phyloP scores from a whole-genome alignment of 768 basidiomycete genomes.

The Pleurotus ostreatus region DNA sequence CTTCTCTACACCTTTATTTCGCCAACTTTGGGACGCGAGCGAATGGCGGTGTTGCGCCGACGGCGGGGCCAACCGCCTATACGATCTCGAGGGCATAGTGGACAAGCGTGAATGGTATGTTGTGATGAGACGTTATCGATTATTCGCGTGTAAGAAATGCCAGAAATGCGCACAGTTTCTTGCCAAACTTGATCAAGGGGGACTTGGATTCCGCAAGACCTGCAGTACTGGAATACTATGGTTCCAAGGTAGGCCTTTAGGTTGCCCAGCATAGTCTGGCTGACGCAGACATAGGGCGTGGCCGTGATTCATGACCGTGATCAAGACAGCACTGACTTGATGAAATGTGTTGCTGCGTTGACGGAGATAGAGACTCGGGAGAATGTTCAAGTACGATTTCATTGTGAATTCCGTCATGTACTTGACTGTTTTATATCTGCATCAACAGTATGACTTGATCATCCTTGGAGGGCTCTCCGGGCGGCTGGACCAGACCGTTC shows the following conservation, averaged over 20 bases:
- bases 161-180: constrained; percentile 40
- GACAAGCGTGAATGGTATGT: background rate
- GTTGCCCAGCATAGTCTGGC: background rate
- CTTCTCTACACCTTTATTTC: constrained; percentile 61
- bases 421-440: constrained; percentile 18
- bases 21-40: constrained; percentile 51
- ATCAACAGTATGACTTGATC: constrained; percentile 58
- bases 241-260: constrained; percentile 40
- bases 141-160: background rate
- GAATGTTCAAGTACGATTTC: constrained; percentile 27
- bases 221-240: constrained; percentile 73
- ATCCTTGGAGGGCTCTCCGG: constrained; percentile 89
- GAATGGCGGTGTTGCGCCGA: constrained; percentile 73
- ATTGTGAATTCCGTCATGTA: background rate
- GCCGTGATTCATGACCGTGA: constrained; percentile 60
- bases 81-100: constrained; percentile 40
- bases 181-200: constrained; percentile 88
- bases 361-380: constrained; percentile 47
- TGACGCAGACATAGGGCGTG: constrained; percentile 50
- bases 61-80: constrained; percentile 82
- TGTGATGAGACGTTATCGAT: background rate
- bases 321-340: constrained; percentile 89
- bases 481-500: constrained; percentile 90
- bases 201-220: constrained; percentile 85
- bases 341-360: constrained; percentile 80